Evolutionary conservation across 192 early-diverging fungal species (phyloP).

Genomic region (Rhizoclosmatium globosum): DNA sequence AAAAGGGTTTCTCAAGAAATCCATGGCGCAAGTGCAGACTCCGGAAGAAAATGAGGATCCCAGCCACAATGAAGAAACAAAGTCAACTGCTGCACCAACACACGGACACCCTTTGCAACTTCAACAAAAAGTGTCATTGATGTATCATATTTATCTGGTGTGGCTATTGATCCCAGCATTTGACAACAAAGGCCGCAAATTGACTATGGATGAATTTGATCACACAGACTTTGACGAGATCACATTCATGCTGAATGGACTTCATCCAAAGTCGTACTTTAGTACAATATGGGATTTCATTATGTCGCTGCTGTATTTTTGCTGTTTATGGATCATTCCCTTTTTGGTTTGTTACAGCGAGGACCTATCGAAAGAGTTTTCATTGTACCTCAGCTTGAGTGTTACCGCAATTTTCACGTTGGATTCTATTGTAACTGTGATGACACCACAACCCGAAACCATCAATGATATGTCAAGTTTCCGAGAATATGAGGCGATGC

Average conservation of each 20-base stretch:
- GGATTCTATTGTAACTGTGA: constrained; percentile 8
- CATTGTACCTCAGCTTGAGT: not conserved
- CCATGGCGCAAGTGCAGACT: not conserved
- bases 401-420: constrained; percentile 1
- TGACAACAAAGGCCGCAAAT: constrained; percentile 21
- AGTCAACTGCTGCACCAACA: not conserved
- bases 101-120: not conserved
- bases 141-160: constrained; percentile 41
- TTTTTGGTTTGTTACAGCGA: constrained; percentile 10
- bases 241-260: constrained; percentile 1
- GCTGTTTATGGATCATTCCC: constrained; percentile 26
- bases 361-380: not conserved
- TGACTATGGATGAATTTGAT: constrained; percentile 19
- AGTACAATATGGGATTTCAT: constrained; percentile 16
- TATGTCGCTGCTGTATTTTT: constrained; percentile 9
- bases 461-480: constrained; percentile 18
- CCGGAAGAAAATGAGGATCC: not conserved
- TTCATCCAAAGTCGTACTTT: constrained; percentile 26
- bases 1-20: not conserved
- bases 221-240: constrained; percentile 1
- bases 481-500: constrained; percentile 10
- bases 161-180: constrained; percentile 22
- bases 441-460: not conserved
- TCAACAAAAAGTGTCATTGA: constrained; percentile 23
- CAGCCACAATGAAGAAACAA: not conserved